A percentile compares a stretch with the other conserved stretches of the same genome.
phyloP scores from a whole-genome alignment of 768 basidiomycete genomes.

The Plicaturopsis crispa region DNA sequence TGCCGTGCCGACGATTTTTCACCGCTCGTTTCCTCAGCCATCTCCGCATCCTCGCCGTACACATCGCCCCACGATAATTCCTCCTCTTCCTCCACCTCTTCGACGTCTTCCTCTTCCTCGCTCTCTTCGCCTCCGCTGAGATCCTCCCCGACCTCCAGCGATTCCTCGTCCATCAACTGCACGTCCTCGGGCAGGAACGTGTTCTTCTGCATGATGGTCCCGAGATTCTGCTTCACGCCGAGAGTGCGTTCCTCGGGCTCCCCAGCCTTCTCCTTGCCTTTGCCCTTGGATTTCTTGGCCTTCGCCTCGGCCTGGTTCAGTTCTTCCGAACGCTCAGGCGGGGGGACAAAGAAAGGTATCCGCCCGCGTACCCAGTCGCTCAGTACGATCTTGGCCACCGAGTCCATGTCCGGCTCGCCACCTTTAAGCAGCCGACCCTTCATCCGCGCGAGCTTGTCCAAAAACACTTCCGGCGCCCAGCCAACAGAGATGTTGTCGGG shows the following conservation, averaged over 20 bases:
- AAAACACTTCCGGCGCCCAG: slow-evolving; percentile 73
- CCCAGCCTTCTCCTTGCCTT: slow-evolving; percentile 46
- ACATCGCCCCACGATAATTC: slow-evolving; percentile 80
- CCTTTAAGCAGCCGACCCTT: slow-evolving; percentile 89
- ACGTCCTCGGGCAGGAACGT: slow-evolving; percentile 82
- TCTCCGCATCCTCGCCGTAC: slow-evolving; percentile 46
- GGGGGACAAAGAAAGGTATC: slow-evolving; percentile 93
- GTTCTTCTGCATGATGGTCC: slow-evolving; percentile 85
- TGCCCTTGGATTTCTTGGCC: slow-evolving; percentile 34
- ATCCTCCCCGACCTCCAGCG: slow-evolving; percentile 18
- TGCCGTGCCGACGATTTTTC: slow-evolving; percentile 14
- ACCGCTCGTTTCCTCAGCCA: slow-evolving; percentile 18
- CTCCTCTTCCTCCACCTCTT: slow-evolving; percentile 26
- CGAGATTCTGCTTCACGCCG: slow-evolving; percentile 80
- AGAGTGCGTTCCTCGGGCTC: slow-evolving; percentile 32
- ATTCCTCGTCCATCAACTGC: slow-evolving; percentile 51
- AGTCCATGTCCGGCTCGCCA: slow-evolving; percentile 89
- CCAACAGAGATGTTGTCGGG: slow-evolving; percentile 37
- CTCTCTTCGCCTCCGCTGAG: slow-evolving; percentile 31
- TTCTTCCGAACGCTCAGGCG: slow-evolving; percentile 76
- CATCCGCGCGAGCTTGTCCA: slow-evolving; percentile 82
- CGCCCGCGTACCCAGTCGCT: slow-evolving; percentile 97
- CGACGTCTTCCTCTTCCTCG: slow-evolving; percentile 29
- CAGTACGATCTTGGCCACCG: slow-evolving; percentile 90
- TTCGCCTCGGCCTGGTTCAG: slow-evolving; percentile 60